These are phyloP conservation scores for Eutrema japonicum DNA, from an alignment of 345 rosid species.

Conservation along the genomic window DNA sequence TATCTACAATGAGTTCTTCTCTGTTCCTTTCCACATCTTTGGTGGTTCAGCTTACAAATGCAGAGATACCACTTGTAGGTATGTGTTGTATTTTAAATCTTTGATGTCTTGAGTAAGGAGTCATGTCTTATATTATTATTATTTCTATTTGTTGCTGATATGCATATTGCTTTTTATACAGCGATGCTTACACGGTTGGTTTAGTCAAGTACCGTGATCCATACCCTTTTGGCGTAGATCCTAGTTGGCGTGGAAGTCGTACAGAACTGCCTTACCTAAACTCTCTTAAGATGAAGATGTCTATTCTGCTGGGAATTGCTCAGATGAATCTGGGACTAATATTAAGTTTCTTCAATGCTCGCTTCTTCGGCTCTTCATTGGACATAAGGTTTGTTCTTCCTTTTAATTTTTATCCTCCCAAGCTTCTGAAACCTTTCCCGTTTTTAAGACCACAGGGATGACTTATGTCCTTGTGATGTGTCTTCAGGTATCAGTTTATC, in stretches of 20 bases:
- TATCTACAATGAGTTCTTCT: conserved; percentile 97
- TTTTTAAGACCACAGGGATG: conserved; percentile 16
- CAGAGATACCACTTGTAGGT: conserved; percentile 86
- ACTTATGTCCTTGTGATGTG: conserved; percentile 34
- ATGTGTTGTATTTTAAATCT: conserved; percentile 15
- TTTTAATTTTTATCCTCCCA: conserved; percentile 8
- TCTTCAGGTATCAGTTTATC: conserved; percentile 90
- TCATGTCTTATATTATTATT: neutral
- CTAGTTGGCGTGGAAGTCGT: conserved; percentile 99
- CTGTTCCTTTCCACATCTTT: conserved; percentile 93
- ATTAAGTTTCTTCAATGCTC: conserved; percentile 91
- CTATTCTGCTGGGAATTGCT: conserved; percentile 84
- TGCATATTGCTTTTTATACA: conserved; percentile 46
- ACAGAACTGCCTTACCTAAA: conserved; percentile 89
- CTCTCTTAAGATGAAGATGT: conserved; percentile 99
- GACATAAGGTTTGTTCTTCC: conserved; percentile 68
- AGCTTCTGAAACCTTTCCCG: conserved; percentile 4
- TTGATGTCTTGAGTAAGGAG: conserved; percentile 26
- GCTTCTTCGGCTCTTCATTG: conserved; percentile 66
- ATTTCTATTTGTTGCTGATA: conserved; percentile 16
- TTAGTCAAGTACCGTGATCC: conserved; percentile 79
- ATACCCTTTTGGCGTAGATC: conserved; percentile 98
- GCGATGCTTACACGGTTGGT: conserved; percentile 79
- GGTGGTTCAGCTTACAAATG: conserved; percentile 96
- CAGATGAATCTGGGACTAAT: conserved; percentile 94